Evolutionary conservation across 2,329 filamentous ascomycete genomes (phyloP).

Genomic region (Pyrenochaeta sp.): DNA sequence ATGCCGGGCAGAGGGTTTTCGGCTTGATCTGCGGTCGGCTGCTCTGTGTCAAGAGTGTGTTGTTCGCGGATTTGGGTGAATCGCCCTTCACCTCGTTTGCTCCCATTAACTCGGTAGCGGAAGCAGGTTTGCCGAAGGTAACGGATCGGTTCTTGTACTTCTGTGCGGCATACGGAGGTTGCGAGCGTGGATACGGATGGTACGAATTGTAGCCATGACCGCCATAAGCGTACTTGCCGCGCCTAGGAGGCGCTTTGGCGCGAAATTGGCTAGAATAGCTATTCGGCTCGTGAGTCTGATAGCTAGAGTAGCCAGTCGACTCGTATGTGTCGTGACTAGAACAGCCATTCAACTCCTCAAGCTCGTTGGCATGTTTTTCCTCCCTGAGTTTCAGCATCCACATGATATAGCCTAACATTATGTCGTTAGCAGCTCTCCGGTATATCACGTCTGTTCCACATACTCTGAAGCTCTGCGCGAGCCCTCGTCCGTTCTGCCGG

Average conservation of each 20-base stretch:
- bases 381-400: constrained; percentile 32
- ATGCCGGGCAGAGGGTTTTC: constrained; percentile 31
- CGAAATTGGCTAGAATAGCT: not conserved
- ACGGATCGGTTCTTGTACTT: constrained; percentile 22
- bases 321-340: not conserved
- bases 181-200: constrained; percentile 33
- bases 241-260: constrained; percentile 7
- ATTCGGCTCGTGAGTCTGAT: constrained; percentile 1
- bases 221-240: constrained; percentile 16
- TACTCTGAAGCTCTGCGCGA: constrained; percentile 38
- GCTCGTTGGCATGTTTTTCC: constrained; percentile 9
- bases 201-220: constrained; percentile 17
- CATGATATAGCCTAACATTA: constrained; percentile 25
- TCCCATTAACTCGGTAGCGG: constrained; percentile 6
- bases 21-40: constrained; percentile 14
- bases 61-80: constrained; percentile 5
- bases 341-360: not conserved
- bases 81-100: not conserved
- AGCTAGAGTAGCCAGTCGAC: constrained; percentile 11
- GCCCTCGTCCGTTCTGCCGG: constrained; percentile 30
- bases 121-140: constrained; percentile 18
- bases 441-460: constrained; percentile 19
- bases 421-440: constrained; percentile 16
- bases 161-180: constrained; percentile 6
- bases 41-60: constrained; percentile 10